Evolutionary conservation across 495 filamentous ascomycete genomes (phyloP), one percentile per base, ranked within the genome.

Genomic region (Podospora pseudocomata): DNA sequence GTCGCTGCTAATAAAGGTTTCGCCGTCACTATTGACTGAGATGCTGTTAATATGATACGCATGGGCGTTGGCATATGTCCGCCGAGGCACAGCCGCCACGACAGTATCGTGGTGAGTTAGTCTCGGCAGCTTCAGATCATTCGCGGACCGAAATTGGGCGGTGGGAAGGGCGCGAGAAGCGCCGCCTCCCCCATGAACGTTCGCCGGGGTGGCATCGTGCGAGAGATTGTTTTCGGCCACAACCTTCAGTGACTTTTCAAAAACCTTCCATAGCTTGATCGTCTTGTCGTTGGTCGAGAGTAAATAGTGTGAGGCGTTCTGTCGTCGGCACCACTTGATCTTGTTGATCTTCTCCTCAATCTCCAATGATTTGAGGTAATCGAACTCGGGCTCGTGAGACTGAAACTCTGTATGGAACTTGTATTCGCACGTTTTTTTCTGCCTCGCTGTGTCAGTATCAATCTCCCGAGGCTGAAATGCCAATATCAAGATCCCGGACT

Each of bases 291-390:
- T 99, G 65, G 95, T 99, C 13, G 95, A 98, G 58, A 99, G 89
- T 28, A 99, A 89, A 80, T 97, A 99, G 81, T 99, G 95, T 49
- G 95, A 97, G 69, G 95, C 91, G 85, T 99, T 99, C 79, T 97
- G 93, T 80, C 95, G 88, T 74, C 91, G 89, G 79, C 95, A 99
- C 95, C 95, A 99, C 83, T 98, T 99, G 80, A 99, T 99, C 85
- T 99, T 99, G 86, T 99, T 99, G 86, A 99, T 99, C 84, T 99
- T 99, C 82, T 99, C 95, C 86, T 99, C 95, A 72, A 99, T 99
- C 82, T 99, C 95, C 67, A 99, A 86, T 23, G 95, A 99, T 82
- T 99, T 99, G 66, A 99, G 87, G 79, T 99, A 99, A 77, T 99
- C 95, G 79, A 99, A 99, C 79, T 99, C 95, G 23, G 95, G 95